Conservation (phyloP, 495 filamentous ascomycete genomes). For the Hyphodiscus hymeniophilus region DNA sequence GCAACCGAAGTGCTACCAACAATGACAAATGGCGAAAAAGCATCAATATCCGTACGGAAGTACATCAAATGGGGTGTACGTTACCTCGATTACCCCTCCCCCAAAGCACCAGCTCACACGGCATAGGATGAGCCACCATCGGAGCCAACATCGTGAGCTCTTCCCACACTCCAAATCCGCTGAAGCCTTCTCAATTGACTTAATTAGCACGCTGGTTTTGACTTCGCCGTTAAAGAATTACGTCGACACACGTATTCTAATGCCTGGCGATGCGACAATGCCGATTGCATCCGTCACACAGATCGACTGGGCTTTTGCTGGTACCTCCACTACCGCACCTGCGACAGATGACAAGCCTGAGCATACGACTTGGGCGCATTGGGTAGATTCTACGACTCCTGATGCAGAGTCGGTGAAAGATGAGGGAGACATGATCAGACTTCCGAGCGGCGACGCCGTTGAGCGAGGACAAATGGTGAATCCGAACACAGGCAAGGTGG, state of each 20-base stretch:
- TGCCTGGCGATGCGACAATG: background rate
- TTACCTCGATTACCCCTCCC: background rate
- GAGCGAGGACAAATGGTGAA: constrained; percentile 44
- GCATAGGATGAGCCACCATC: constrained; percentile 4
- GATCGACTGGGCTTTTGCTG: constrained; percentile 46
- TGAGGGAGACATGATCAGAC: constrained; percentile 40
- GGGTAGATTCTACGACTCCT: constrained; percentile 38
- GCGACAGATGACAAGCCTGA: constrained; percentile 7
- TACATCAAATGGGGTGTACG: constrained; percentile 18
- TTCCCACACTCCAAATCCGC: no score
- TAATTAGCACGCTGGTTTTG: constrained; percentile 23
- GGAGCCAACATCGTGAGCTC: constrained; percentile 12
- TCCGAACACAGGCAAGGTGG: constrained; percentile 26
- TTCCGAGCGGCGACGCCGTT: constrained; percentile 31
- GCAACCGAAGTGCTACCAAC: background rate
- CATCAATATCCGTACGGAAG: constrained; percentile 15
- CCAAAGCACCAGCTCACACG: background rate
- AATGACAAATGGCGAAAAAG: background rate
- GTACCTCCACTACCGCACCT: constrained; percentile 29
- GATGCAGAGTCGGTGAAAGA: constrained; percentile 29
- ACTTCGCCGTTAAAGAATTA: constrained; percentile 39
- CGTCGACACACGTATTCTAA: constrained; percentile 39
- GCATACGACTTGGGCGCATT: constrained; percentile 41
- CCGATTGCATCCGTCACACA: no score
- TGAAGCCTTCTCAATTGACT: background rate